Evolutionary conservation across 805 yeast species (phyloP), one percentile per base, ranked within the genome.

Genomic region (Wickerhamomyces pijperi): DNA sequence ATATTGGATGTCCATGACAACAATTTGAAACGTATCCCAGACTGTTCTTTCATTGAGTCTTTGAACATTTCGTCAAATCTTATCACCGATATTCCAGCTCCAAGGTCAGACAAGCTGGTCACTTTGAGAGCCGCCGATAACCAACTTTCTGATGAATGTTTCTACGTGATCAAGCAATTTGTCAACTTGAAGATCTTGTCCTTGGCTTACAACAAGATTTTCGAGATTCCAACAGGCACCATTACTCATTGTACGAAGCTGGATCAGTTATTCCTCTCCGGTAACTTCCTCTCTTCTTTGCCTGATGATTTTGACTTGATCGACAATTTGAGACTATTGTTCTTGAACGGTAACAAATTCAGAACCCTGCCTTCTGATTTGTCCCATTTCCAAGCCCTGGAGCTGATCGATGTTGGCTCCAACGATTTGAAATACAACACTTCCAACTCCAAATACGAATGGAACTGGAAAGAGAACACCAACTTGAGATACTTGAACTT

Each of bases 381-480:
- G 36, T 76, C 90, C 8, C 78, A 78, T 42, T 68, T 87, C 35
- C 54, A 61, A 2, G 69, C 73, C 19, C 62, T 92, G 51, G 72
- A 71, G 25, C 80, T 78, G 9, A 68, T 92, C 29, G 99, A 92
- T 61, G 92, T 85, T 15, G 95, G 97, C 3, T 83, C 94, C 2
- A 92, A 92, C 56, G 80, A 78, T 44, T 65, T 92, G 59, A 83
- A 87, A 52, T 92, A 92, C 59, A 92, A 92, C 51, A 86, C 90
- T 40, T 82, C 92, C 3, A 92, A 92, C 58, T 84, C 87, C 72
- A 94, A 92, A 14, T 90, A 85, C 54, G 98, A 92, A 56, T 92
- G 97, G 97, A 92, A 86, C 60, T 92, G 98, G 98, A 78, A 82
- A 50, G 78, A 78, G 65, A 92, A 92, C 54, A 65, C 71, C 39